Conservation (phyloP, 2,329 filamentous ascomycete genomes). For the Lasiodiplodia theobromae region DNA sequence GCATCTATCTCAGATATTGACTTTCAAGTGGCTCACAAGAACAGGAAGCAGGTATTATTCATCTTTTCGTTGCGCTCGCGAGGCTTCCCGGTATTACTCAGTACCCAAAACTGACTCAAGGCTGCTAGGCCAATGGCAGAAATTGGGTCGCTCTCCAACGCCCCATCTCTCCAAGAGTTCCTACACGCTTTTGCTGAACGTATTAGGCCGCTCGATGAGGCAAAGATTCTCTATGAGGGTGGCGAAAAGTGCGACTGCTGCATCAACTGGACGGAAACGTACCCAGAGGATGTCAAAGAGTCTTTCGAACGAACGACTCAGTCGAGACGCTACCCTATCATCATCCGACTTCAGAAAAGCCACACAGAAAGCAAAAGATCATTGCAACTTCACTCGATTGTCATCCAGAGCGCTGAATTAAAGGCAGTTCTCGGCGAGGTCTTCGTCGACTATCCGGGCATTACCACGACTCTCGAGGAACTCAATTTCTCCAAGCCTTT, state of each 20-base stretch:
- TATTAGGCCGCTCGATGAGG: not conserved
- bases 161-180: not conserved
- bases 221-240: constrained; percentile 35
- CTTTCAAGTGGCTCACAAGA: too few species aligned
- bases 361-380: constrained; percentile 27
- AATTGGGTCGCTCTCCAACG: too few species aligned
- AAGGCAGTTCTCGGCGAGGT: constrained; percentile 41
- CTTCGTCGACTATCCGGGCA: constrained; percentile 42
- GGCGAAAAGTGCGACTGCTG: constrained; percentile 31
- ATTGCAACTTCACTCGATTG: constrained; percentile 40
- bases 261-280: constrained; percentile 34
- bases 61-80: too few species aligned
- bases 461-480: constrained; percentile 41
- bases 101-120: too few species aligned
- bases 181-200: too few species aligned
- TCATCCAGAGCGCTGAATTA: constrained; percentile 44
- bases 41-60: too few species aligned
- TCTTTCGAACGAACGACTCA: constrained; percentile 33
- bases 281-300: constrained; percentile 32
- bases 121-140: too few species aligned
- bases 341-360: constrained; percentile 31
- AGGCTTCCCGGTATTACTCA: too few species aligned
- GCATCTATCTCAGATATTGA: too few species aligned
- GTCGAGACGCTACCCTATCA: constrained; percentile 32
- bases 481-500: constrained; percentile 45